Evolutionary conservation across 202 grass and related monocot species (phyloP).

Genomic region (Panicum virgatum): DNA sequence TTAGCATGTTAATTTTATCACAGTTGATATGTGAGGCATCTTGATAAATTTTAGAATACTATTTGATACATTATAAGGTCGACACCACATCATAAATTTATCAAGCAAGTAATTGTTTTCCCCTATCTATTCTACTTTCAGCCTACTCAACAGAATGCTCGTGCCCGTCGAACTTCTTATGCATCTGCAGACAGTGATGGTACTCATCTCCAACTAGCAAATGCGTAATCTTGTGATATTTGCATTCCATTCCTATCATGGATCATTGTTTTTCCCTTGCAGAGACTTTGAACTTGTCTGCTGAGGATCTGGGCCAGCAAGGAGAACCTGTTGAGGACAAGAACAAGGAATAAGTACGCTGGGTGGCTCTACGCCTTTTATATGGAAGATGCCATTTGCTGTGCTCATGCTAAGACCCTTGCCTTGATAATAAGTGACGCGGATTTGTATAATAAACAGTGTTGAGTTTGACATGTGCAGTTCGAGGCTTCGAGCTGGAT

Average conservation of each 20-base stretch:
- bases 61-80: neutral
- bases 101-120: neutral
- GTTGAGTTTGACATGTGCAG: conserved; percentile 36
- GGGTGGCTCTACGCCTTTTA: neutral
- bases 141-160: conserved; percentile 79
- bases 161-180: conserved; percentile 63
- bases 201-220: conserved; percentile 15
- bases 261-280: neutral
- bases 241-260: neutral
- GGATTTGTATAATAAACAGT: neutral
- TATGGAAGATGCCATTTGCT: neutral
- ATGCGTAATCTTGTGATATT: neutral
- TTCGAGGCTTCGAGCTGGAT: conserved; percentile 33
- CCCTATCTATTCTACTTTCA: conserved; percentile 29
- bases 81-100: neutral
- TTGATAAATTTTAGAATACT: neutral
- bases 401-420: conserved; percentile 17
- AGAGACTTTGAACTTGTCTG: conserved; percentile 51
- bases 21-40: neutral
- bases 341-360: conserved; percentile 41
- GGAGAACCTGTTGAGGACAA: conserved; percentile 42
- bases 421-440: conserved; percentile 32
- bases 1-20: neutral
- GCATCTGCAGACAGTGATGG: conserved; percentile 81
- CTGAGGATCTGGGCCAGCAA: conserved; percentile 46